These are phyloP conservation scores for Cudoniella acicularis DNA, from an alignment of 495 filamentous ascomycete species.

Conservation along the genomic window DNA sequence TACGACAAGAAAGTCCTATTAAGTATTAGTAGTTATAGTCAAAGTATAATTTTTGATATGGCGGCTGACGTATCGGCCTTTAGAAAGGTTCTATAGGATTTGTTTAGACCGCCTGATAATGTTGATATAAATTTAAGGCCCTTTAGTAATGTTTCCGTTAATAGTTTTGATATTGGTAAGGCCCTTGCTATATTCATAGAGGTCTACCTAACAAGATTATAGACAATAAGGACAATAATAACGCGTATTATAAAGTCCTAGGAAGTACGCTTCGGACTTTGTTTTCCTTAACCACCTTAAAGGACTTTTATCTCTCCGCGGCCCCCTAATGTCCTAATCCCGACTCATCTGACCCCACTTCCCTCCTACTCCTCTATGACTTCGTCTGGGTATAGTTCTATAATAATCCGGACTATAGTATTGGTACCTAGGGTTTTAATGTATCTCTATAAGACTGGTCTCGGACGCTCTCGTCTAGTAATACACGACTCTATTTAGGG, in stretches of 20 bases:
- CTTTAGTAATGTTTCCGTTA: constrained; percentile 60
- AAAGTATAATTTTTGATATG: constrained; percentile 51
- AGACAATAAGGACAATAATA: background rate
- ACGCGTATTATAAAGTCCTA: background rate
- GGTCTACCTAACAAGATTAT: background rate
- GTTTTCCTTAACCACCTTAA: constrained; percentile 50
- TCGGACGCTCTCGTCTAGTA: no score
- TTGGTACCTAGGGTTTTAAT: background rate
- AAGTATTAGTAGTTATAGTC: constrained; percentile 60
- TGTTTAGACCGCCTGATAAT: constrained; percentile 53
- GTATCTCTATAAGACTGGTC: background rate
- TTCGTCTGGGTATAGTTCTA: constrained; percentile 71
- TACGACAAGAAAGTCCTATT: constrained; percentile 63
- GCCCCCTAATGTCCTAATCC: constrained; percentile 68
- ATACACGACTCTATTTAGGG: background rate
- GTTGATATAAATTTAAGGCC: constrained; percentile 46
- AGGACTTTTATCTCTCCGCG: constrained; percentile 57
- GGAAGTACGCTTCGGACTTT: constrained; percentile 34
- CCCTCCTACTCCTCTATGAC: constrained; percentile 55
- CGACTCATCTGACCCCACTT: constrained; percentile 54
- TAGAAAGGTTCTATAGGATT: constrained; percentile 62
- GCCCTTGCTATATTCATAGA: background rate
- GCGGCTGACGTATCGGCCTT: constrained; percentile 46
- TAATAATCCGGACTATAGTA: constrained; percentile 32
- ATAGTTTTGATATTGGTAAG: constrained; percentile 69